These are phyloP conservation scores for Coniochaeta sp. DNA, from an alignment of 2,329 filamentous ascomycete genomes.

Conservation along the genomic window DNA sequence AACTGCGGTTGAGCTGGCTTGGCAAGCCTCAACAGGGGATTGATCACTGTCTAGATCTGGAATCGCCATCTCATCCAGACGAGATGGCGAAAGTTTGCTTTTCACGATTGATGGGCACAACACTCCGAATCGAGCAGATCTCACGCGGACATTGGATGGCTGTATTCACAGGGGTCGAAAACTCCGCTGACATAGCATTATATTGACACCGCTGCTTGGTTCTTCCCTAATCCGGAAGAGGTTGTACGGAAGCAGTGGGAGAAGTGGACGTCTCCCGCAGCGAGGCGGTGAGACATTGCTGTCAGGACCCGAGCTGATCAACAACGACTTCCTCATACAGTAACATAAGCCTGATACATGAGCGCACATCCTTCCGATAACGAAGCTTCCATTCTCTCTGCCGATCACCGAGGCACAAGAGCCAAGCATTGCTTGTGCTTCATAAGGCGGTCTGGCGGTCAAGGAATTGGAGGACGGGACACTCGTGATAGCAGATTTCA, in stretches of 20 bases:
- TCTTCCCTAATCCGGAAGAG: no score
- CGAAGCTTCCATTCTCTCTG: background rate
- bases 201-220: background rate
- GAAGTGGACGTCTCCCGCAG: no score
- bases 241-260: no score
- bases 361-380: background rate
- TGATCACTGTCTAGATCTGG: background rate
- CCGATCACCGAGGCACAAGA: background rate
- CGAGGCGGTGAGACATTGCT: background rate
- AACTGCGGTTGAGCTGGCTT: no score
- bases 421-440: background rate
- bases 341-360: background rate
- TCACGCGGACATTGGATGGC: no score
- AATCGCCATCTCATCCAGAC: background rate
- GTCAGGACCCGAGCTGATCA: background rate
- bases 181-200: background rate
- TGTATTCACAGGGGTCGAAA: background rate
- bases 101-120: no score
- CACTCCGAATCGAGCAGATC: no score
- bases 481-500: background rate
- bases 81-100: background rate
- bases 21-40: background rate
- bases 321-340: no score
- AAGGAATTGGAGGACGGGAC: background rate
- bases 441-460: background rate